Conservation (phyloP, 441 rosid genomes). For the Syzygium syzygioides region DNA sequence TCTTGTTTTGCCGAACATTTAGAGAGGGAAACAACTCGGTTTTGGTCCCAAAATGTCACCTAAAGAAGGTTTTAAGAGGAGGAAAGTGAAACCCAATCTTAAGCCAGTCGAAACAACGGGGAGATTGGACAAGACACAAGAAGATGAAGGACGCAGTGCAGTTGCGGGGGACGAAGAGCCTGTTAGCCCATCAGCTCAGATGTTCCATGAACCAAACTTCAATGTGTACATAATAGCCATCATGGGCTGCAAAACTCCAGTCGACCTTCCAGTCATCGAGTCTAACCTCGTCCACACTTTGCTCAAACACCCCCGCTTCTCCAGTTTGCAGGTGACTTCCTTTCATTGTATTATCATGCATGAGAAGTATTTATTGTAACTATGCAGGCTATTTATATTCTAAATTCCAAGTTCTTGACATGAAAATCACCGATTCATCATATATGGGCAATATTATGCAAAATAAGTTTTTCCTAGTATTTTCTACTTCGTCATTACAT, state of each 20-base stretch:
- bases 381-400: neutral
- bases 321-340: conserved; percentile 27
- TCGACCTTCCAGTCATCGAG: conserved; percentile 19
- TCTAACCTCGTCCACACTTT: conserved; percentile 11
- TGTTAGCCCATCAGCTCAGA: conserved; percentile 33
- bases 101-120: neutral
- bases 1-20: neutral
- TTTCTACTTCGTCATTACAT: neutral
- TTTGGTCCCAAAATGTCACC: neutral
- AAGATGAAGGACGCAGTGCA: neutral
- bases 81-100: neutral
- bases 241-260: conserved; percentile 23
- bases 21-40: neutral
- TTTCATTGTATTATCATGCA: neutral
- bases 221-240: conserved; percentile 25
- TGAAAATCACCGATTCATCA: neutral
- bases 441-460: neutral
- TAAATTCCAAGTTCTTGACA: neutral
- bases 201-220: conserved; percentile 38
- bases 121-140: neutral
- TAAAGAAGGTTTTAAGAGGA: neutral
- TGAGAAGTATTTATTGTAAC: neutral
- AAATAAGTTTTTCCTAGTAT: neutral
- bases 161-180: conserved; percentile 1
- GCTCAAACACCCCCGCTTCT: conserved; percentile 42